A percentile compares a stretch with the other conserved stretches of the same genome.
Evolutionary conservation across 352 stramenopile species (phyloP).

Genomic region (Phytophthora meadii): DNA sequence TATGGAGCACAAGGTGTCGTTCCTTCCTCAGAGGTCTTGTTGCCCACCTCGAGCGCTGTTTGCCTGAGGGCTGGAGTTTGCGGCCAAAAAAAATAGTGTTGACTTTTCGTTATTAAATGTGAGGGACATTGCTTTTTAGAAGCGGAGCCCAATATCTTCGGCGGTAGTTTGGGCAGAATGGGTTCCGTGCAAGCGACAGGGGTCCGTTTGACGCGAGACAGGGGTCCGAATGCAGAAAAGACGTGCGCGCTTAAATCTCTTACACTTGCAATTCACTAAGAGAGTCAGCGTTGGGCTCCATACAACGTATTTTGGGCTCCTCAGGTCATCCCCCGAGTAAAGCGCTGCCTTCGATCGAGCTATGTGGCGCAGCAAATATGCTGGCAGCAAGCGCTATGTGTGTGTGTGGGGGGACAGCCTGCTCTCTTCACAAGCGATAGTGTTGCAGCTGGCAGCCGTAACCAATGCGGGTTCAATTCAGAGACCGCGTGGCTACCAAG

Average conservation of each 20-base stretch:
- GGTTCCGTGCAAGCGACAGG: constrained; percentile 10
- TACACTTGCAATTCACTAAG: neutral
- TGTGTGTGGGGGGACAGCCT: no score
- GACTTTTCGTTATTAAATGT: constrained; percentile 3
- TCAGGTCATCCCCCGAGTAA: no score
- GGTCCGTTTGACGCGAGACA: constrained; percentile 23
- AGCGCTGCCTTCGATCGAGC: no score
- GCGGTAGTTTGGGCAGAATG: constrained; percentile 16
- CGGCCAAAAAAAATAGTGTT: neutral
- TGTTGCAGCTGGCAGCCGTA: neutral
- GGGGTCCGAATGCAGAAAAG: constrained; percentile 25
- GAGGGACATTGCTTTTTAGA: no score
- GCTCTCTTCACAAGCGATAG: neutral
- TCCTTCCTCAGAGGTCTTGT: constrained; percentile 1
- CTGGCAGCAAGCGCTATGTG: no score
- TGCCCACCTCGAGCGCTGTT: constrained; percentile 11
- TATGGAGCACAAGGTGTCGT: constrained; percentile 7
- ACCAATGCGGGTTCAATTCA: constrained; percentile 6
- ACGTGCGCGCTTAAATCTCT: neutral
- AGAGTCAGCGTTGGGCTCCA: constrained; percentile 6
- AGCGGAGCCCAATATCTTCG: constrained; percentile 32
- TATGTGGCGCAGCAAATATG: no score
- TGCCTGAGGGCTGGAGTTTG: constrained; percentile 2
- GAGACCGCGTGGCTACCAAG: constrained; percentile 4
- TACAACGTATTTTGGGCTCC: no score